These are phyloP conservation scores for Capillidium rhysosporum DNA, from an alignment of 371 early-diverging fungal species.

Conservation along the genomic window DNA sequence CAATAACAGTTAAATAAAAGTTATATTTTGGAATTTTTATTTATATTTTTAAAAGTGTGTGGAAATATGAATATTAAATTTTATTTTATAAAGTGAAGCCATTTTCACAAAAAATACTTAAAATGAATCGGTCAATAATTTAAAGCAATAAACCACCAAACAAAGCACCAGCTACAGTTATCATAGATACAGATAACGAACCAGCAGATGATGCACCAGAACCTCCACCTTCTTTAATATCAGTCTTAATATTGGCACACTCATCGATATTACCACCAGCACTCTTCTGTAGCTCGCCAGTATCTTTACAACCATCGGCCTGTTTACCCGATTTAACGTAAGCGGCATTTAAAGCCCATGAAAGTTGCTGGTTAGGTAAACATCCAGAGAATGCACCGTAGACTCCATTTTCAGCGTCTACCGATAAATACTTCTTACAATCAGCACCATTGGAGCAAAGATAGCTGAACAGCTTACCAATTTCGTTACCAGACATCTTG, in stretches of 20 bases:
- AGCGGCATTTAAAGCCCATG: neutral
- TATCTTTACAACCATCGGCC: neutral
- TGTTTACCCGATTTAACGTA: neutral
- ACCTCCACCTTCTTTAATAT: neutral
- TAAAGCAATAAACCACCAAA: too few relatives aligned
- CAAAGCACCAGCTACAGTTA: too few relatives aligned
- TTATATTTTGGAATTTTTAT: too few relatives aligned
- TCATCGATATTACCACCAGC: neutral
- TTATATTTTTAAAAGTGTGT: too few relatives aligned
- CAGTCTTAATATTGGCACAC: neutral
- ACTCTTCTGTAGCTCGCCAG: neutral
- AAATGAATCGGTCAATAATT: too few relatives aligned
- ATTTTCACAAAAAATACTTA: too few relatives aligned
- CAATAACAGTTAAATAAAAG: too few relatives aligned
- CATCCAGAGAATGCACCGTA: neutral
- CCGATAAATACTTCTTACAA: neutral
- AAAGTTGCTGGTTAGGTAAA: neutral
- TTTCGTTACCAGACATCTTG: neutral
- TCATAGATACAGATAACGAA: too few relatives aligned
- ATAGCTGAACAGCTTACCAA: neutral
- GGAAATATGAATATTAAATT: too few relatives aligned
- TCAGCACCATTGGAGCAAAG: neutral
- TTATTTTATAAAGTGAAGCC: too few relatives aligned
- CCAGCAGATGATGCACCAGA: neutral
- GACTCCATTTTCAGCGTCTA: neutral